phyloP scores from a whole-genome alignment of 768 basidiomycete genomes.

The Lepiota venenata region DNA sequence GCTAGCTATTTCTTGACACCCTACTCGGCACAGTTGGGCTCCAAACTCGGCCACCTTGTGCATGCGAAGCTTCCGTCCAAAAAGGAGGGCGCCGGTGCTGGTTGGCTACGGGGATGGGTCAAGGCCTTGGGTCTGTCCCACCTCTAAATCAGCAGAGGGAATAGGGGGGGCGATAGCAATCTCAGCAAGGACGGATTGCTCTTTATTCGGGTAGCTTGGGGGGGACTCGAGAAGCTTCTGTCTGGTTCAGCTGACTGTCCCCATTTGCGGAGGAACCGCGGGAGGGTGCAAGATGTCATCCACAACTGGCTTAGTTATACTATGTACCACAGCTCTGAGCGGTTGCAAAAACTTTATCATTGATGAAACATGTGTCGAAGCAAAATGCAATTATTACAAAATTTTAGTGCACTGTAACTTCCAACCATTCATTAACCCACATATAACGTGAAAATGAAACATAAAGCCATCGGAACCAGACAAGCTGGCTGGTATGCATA shows the following conservation, averaged over 20 bases:
- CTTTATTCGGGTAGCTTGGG: too few species aligned
- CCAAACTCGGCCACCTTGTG: slow-evolving; percentile 27
- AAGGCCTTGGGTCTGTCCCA: slow-evolving; percentile 23
- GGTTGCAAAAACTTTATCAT: too few species aligned
- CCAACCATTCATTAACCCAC: slow-evolving; percentile 88
- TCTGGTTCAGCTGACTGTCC: too few species aligned
- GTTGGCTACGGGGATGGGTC: slow-evolving; percentile 38
- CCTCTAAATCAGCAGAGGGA: slow-evolving; percentile 3
- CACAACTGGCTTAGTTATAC: too few species aligned
- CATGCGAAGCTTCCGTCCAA: slow-evolving; percentile 23
- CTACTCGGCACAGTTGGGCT: slow-evolving; percentile 32
- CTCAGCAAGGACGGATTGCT: neutral
- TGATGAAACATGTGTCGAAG: too few species aligned
- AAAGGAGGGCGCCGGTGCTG: slow-evolving; percentile 38
- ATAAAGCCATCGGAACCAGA: slow-evolving; percentile 90
- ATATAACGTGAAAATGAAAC: slow-evolving; percentile 80
- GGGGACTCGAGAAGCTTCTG: too few species aligned
- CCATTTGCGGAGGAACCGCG: too few species aligned
- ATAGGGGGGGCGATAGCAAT: neutral
- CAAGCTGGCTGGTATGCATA: slow-evolving; percentile 70
- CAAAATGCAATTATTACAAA: too few species aligned
- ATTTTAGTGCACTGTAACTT: slow-evolving; percentile 27
- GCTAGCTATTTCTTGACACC: slow-evolving; percentile 43
- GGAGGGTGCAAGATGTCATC: too few species aligned
- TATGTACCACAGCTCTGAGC: too few species aligned